Evolutionary conservation across 306 rosid species (phyloP).

Genomic region (Cucurbita argyrosperma): DNA sequence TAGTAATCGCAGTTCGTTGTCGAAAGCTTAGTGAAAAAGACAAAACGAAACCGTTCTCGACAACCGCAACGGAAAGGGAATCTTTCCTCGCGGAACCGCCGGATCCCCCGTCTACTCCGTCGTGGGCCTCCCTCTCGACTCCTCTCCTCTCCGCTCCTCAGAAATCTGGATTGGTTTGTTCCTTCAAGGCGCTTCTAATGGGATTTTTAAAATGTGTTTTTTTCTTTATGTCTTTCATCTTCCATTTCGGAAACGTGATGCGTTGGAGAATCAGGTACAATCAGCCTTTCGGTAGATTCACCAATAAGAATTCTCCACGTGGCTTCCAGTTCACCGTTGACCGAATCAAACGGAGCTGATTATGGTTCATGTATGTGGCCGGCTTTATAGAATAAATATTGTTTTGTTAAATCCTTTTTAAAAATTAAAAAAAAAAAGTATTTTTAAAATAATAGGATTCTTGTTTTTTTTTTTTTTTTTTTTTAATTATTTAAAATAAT

Average conservation of each 20-base stretch:
- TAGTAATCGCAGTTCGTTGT: neutral
- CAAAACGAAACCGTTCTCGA: slow-evolving; percentile 24
- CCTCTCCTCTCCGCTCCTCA: neutral
- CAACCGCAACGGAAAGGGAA: slow-evolving; percentile 9
- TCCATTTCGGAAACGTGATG: neutral
- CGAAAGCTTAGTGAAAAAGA: neutral
- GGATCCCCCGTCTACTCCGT: neutral
- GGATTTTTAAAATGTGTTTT: neutral
- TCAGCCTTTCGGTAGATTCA: neutral
- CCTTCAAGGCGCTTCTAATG: neutral
- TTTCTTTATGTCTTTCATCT: neutral
- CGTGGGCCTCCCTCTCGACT: neutral
- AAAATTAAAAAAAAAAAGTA: no score
- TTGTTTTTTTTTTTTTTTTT: no score
- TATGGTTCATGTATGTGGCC: neutral
- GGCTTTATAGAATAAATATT: neutral
- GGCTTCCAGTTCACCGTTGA: neutral
- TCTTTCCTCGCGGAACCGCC: slow-evolving; percentile 15
- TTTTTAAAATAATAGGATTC: no score
- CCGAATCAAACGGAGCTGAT: neutral
- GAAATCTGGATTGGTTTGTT: neutral
- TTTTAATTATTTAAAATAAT: no score
- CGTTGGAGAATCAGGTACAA: neutral
- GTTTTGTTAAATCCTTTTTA: no score
- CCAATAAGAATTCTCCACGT: neutral